Evolutionary conservation across 805 yeast genomes (phyloP).

Genomic region (Candida endomychidarum): DNA sequence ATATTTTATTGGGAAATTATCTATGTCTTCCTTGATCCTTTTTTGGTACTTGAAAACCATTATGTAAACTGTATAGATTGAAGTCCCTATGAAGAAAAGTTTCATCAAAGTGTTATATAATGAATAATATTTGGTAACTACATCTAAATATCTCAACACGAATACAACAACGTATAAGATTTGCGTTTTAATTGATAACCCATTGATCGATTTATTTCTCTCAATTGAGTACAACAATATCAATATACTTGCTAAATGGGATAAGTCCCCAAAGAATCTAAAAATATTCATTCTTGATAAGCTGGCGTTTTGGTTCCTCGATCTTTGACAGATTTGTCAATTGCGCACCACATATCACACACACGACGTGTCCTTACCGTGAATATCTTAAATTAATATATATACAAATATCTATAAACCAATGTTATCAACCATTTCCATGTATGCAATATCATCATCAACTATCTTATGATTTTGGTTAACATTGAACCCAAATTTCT

Average conservation of each 20-base stretch:
- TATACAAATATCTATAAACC: slow-evolving; percentile 4
- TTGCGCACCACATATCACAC: slow-evolving; percentile 1
- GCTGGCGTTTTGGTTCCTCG: slow-evolving; percentile 1
- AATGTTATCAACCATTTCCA: slow-evolving; percentile 10
- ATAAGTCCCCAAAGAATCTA: slow-evolving; percentile 63
- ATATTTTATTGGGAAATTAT: slow-evolving; percentile 72
- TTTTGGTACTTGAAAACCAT: slow-evolving; percentile 62
- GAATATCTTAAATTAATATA: neutral
- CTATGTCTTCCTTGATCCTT: slow-evolving; percentile 60
- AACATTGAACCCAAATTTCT: slow-evolving; percentile 12
- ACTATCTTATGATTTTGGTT: slow-evolving; percentile 4
- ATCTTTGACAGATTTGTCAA: neutral
- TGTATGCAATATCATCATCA: slow-evolving; percentile 27
- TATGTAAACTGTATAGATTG: slow-evolving; percentile 71
- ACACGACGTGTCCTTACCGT: neutral
- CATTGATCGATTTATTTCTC: slow-evolving; percentile 64
- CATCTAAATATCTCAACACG: slow-evolving; percentile 39
- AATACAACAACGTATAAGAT: slow-evolving; percentile 56
- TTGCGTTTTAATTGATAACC: slow-evolving; percentile 89
- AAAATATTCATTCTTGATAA: slow-evolving; percentile 38
- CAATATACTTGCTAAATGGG: slow-evolving; percentile 78
- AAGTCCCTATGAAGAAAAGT: slow-evolving; percentile 71
- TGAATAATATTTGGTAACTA: slow-evolving; percentile 55
- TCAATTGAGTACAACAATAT: slow-evolving; percentile 73
- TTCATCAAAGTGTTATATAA: slow-evolving; percentile 81